Evolutionary conservation across 2,329 filamentous ascomycete genomes (phyloP).

Genomic region (Pseudophaeomoniella oleicola): DNA sequence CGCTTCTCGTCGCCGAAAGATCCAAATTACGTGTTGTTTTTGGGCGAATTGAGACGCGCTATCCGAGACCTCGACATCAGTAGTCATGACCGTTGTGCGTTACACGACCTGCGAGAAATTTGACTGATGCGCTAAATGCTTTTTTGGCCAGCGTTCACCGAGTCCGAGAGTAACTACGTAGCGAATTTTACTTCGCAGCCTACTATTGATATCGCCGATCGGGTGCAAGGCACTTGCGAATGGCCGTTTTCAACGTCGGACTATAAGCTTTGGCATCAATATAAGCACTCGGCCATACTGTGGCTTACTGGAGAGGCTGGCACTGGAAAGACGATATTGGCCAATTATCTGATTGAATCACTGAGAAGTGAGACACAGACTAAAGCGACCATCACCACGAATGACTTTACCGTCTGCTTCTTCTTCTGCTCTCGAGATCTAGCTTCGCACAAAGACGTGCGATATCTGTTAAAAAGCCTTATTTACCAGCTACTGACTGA

Average conservation of each 20-base stretch:
- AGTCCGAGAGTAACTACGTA: constrained; percentile 4
- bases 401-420: constrained; percentile 4
- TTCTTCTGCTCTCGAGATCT: constrained; percentile 6
- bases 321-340: constrained; percentile 5
- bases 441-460: constrained; percentile 4
- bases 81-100: constrained; percentile 4
- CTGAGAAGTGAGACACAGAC: constrained; percentile 2
- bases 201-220: constrained; percentile 4
- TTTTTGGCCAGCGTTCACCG: constrained; percentile 4
- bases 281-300: constrained; percentile 2
- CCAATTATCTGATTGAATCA: constrained; percentile 5
- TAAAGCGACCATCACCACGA: too few relatives aligned
- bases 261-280: constrained; percentile 2
- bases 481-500: constrained; percentile 4
- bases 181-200: constrained; percentile 1
- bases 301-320: constrained; percentile 6
- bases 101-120: constrained; percentile 1
- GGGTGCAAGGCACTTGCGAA: constrained; percentile 4
- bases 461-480: constrained; percentile 4
- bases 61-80: constrained; percentile 3
- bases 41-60: constrained; percentile 3
- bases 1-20: constrained; percentile 6
- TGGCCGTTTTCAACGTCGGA: constrained; percentile 3
- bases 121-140: constrained; percentile 4
- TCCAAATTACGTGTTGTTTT: constrained; percentile 3